Conservation (phyloP, 1,284 basidiomycete genomes). For the Lentinula novae-zelandiae region DNA sequence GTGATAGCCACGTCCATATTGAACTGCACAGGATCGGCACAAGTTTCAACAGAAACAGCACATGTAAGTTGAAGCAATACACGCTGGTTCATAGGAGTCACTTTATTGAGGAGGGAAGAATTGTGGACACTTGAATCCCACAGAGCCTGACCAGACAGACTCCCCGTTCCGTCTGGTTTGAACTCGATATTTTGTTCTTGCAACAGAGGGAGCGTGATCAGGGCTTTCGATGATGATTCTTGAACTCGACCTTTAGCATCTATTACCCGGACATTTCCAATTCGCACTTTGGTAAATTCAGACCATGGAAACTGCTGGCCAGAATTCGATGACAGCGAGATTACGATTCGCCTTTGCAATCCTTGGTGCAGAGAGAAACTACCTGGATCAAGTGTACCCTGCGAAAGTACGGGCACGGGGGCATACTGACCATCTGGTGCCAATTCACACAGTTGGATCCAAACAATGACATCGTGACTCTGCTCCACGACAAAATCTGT, state of each 20-base stretch:
- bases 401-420: constrained; percentile 80
- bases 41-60: constrained; percentile 80
- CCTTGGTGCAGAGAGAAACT: constrained; percentile 91
- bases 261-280: constrained; percentile 83
- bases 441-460: constrained; percentile 86
- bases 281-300: constrained; percentile 70
- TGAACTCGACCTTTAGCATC: constrained; percentile 82
- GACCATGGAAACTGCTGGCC: constrained; percentile 88
- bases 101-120: constrained; percentile 80
- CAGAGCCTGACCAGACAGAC: constrained; percentile 63
- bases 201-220: constrained; percentile 69
- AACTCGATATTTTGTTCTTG: constrained; percentile 73
- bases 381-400: constrained; percentile 79
- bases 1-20: constrained; percentile 83
- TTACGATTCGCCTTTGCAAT: constrained; percentile 78
- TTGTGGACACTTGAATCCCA: constrained; percentile 97
- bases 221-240: constrained; percentile 63
- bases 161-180: constrained; percentile 79
- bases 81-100: constrained; percentile 77
- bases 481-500: constrained; percentile 90
- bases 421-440: constrained; percentile 80
- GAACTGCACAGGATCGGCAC: constrained; percentile 82
- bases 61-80: constrained; percentile 78
- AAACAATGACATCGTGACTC: constrained; percentile 84
- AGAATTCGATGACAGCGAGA: constrained; percentile 84